phyloP scores from a whole-genome alignment of 345 rosid genomes.

The Citrus trifoliata region DNA sequence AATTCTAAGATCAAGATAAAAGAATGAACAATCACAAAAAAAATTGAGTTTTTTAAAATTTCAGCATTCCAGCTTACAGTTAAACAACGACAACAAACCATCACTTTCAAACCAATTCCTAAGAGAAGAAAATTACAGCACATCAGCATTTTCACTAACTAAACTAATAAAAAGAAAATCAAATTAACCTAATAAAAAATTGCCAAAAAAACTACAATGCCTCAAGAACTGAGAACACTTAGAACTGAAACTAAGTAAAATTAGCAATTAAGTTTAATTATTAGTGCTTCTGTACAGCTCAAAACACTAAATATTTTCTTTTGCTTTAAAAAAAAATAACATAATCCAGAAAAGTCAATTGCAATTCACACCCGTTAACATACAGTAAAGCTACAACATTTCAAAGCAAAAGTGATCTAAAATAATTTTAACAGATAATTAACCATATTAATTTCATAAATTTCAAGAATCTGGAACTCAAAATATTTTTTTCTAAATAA shows the following conservation, averaged over 20 bases:
- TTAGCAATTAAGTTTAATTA: background rate
- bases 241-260: background rate
- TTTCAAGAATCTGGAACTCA: background rate
- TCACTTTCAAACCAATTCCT: background rate
- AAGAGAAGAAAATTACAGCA: background rate
- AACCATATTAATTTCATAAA: background rate
- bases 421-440: background rate
- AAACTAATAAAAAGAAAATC: no score
- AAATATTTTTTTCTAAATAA: background rate
- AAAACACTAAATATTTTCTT: background rate
- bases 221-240: background rate
- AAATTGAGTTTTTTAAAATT: background rate
- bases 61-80: background rate
- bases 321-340: no score
- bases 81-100: background rate
- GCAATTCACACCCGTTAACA: background rate
- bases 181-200: background rate
- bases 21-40: background rate
- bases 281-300: background rate
- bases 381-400: background rate
- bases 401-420: background rate
- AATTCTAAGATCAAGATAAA: background rate
- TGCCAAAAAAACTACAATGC: background rate
- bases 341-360: background rate
- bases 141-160: background rate